phyloP scores from a whole-genome alignment of 2,329 filamentous ascomycete genomes.

The Ilyonectria mors-panacis region DNA sequence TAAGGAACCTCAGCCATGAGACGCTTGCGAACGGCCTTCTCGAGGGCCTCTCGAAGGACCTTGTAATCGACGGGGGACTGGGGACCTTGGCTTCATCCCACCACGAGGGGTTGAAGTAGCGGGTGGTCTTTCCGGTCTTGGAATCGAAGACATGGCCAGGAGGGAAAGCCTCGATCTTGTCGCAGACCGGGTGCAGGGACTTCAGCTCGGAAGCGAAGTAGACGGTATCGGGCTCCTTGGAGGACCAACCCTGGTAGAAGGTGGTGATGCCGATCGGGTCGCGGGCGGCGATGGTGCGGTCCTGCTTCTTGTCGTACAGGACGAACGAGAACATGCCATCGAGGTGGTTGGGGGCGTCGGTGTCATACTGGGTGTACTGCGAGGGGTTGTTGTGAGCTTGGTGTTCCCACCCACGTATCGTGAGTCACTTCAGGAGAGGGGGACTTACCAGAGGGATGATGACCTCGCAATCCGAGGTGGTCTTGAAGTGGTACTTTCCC shows the following conservation, averaged over 20 bases:
- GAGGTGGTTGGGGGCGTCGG: conserved; percentile 92
- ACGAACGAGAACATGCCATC: conserved; percentile 99
- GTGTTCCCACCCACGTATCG: neutral
- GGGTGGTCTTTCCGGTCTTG: conserved; percentile 84
- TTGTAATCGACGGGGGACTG: conserved; percentile 87
- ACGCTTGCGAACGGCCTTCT: conserved; percentile 94
- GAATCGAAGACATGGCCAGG: conserved; percentile 98
- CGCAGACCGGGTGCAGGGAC: conserved; percentile 92
- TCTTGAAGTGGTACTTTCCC: conserved; percentile 95
- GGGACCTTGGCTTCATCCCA: conserved; percentile 85
- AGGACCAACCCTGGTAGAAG: conserved; percentile 95
- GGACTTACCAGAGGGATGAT: conserved; percentile 93
- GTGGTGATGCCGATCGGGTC: conserved; percentile 98
- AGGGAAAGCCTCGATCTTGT: conserved; percentile 94
- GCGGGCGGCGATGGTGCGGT: conserved; percentile 92
- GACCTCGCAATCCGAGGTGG: conserved; percentile 97
- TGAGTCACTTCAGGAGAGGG: conserved; percentile 19
- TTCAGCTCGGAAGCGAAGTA: conserved; percentile 99
- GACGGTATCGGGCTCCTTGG: conserved; percentile 83
- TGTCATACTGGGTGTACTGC: conserved; percentile 91
- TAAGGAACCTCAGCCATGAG: conserved; percentile 99
- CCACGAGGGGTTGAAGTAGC: conserved; percentile 95
- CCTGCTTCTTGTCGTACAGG: conserved; percentile 93
- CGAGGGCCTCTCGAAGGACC: conserved; percentile 83
- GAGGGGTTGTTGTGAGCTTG: conserved; percentile 34